Percentiles rank a stretch among this genome's conserved stretches.
phyloP scores from a whole-genome alignment of 2,329 filamentous ascomycete species.

The Penicillium sp. region DNA sequence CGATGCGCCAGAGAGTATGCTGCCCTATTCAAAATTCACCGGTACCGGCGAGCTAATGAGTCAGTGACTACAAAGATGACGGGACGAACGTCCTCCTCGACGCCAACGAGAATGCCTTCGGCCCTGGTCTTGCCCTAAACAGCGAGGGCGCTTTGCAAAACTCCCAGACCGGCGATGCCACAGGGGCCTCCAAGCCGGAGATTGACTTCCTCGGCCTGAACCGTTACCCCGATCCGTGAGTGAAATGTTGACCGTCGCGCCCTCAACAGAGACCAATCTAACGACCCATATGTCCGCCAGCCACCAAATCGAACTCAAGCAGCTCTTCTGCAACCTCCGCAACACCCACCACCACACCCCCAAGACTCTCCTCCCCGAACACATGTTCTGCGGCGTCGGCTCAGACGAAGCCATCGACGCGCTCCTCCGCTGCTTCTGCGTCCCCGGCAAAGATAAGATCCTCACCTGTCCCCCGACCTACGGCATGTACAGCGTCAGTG shows the following conservation, averaged over 20 bases:
- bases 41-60: constrained; percentile 24
- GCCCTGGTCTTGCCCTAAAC: constrained; percentile 65
- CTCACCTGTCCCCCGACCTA: constrained; percentile 95
- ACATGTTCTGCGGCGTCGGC: constrained; percentile 92
- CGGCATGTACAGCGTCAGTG: constrained; percentile 95
- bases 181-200: constrained; percentile 49
- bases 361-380: constrained; percentile 68
- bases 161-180: constrained; percentile 39
- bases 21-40: constrained; percentile 9
- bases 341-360: constrained; percentile 76
- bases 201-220: constrained; percentile 79
- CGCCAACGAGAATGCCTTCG: constrained; percentile 96
- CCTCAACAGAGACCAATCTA: neutral
- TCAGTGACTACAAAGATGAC: constrained; percentile 97
- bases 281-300: constrained; percentile 30
- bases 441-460: constrained; percentile 81
- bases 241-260: constrained; percentile 8
- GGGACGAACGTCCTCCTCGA: constrained; percentile 94
- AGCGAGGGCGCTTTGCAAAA: constrained; percentile 48
- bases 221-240: constrained; percentile 83
- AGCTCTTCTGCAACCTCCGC: constrained; percentile 78
- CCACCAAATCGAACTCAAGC: constrained; percentile 83
- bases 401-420: constrained; percentile 97
- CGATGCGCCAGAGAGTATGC: constrained; percentile 76
- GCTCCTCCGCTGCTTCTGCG: constrained; percentile 87